A percentile compares a stretch with the other conserved stretches of the same genome.
These are phyloP conservation scores for Nannizziopsis arthrosporioides DNA, from an alignment of 2,329 filamentous ascomycete species.

Conservation along the genomic window DNA sequence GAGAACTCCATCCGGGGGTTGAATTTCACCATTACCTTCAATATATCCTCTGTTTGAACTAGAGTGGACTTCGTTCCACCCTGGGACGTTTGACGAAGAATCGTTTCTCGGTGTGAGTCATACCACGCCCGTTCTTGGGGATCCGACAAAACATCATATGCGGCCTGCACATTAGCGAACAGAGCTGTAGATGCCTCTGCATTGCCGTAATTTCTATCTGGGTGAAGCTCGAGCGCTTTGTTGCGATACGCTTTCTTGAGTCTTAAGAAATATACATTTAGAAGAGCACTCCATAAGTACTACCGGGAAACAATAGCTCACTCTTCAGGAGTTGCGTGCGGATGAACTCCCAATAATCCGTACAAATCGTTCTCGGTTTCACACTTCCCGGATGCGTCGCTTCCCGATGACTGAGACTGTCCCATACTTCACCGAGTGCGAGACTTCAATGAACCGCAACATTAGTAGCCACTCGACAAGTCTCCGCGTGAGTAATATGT, in stretches of 20 bases:
- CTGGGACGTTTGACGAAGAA: constrained; percentile 50
- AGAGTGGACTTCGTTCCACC: constrained; percentile 60
- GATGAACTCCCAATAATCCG: constrained; percentile 63
- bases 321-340: constrained; percentile 69
- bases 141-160: constrained; percentile 92
- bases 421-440: constrained; percentile 25
- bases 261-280: constrained; percentile 32
- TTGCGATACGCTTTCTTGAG: constrained; percentile 88
- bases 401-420: constrained; percentile 33
- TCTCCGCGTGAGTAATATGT: too few species aligned
- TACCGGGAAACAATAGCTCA: constrained; percentile 31
- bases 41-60: constrained; percentile 70
- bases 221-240: constrained; percentile 87
- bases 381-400: constrained; percentile 16
- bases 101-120: constrained; percentile 80
- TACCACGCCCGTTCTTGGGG: constrained; percentile 96
- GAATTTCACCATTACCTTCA: constrained; percentile 67
- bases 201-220: constrained; percentile 80
- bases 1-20: constrained; percentile 66
- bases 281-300: neutral
- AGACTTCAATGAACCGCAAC: too few species aligned
- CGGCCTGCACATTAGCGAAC: constrained; percentile 85
- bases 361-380: constrained; percentile 45
- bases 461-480: too few species aligned
- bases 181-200: constrained; percentile 68